Conservation (phyloP, 2,329 filamentous ascomycete species). For the Xylaria sp. region DNA sequence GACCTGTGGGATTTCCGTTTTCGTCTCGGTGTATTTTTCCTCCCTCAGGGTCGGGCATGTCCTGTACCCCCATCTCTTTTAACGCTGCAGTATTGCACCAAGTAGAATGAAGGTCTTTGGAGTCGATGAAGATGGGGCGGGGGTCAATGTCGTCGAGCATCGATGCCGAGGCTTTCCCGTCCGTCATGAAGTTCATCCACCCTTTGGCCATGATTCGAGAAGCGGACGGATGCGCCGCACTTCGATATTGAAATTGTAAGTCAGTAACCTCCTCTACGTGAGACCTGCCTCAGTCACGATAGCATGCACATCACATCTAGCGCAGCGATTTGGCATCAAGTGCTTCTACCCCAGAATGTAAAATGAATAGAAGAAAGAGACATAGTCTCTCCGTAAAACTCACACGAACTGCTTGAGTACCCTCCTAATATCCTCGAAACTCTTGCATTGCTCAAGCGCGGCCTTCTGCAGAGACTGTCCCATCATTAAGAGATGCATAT, state of each 20-base stretch:
- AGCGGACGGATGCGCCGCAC: constrained; percentile 48
- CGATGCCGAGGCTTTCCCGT: constrained; percentile 53
- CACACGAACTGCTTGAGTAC: constrained; percentile 52
- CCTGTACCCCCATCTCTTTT: constrained; percentile 54
- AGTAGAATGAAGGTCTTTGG: constrained; percentile 61
- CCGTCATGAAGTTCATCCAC: constrained; percentile 64
- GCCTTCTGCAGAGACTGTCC: constrained; percentile 60
- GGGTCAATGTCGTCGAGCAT: constrained; percentile 59
- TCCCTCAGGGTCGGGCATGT: constrained; percentile 55
- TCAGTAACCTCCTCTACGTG: constrained; percentile 10
- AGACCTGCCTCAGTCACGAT: neutral
- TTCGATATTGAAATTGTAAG: constrained; percentile 1
- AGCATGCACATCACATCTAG: neutral
- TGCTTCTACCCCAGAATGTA: neutral
- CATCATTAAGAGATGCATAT: constrained; percentile 62
- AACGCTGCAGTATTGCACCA: constrained; percentile 62
- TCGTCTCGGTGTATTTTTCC: constrained; percentile 57
- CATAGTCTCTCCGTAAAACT: neutral
- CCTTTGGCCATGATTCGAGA: constrained; percentile 57
- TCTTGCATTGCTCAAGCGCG: constrained; percentile 52
- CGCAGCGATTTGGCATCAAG: neutral
- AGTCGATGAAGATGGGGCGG: constrained; percentile 60
- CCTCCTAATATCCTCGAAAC: constrained; percentile 54
- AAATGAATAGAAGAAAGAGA: neutral
- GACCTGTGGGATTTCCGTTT: constrained; percentile 53